Evolutionary conservation across 169 alveolate genomes (phyloP).

Genomic region (Eimeria tenella): DNA sequence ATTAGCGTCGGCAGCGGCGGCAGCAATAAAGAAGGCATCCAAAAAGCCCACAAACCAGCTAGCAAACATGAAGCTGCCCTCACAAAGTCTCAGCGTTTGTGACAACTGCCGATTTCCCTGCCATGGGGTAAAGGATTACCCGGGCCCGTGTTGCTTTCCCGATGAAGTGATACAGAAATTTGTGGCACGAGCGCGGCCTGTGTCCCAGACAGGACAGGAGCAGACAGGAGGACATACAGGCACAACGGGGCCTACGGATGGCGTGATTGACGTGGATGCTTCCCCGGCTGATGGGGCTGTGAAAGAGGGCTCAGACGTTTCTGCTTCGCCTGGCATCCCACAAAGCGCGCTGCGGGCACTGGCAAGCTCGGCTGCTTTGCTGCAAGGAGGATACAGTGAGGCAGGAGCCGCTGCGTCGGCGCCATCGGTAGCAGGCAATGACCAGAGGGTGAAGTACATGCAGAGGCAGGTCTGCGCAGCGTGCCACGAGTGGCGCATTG

Average conservation of each 20-base stretch:
- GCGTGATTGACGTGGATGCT: constrained; percentile 19
- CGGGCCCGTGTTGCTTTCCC: constrained; percentile 79
- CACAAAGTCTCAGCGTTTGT: constrained; percentile 66
- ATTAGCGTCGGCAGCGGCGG: constrained; percentile 70
- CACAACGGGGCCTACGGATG: neutral
- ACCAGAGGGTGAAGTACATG: constrained; percentile 67
- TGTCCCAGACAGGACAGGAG: constrained; percentile 41
- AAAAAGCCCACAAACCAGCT: constrained; percentile 76
- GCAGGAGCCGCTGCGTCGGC: constrained; percentile 27
- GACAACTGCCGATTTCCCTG: constrained; percentile 79
- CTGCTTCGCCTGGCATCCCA: constrained; percentile 59
- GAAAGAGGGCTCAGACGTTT: constrained; percentile 54
- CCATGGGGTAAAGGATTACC: constrained; percentile 78
- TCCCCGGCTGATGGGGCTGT: constrained; percentile 34
- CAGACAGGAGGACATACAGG: neutral
- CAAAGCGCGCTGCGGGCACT: constrained; percentile 63
- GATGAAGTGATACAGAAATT: constrained; percentile 69
- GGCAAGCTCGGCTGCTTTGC: constrained; percentile 60
- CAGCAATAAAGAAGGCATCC: constrained; percentile 71
- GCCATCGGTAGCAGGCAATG: constrained; percentile 53
- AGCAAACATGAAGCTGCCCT: constrained; percentile 79
- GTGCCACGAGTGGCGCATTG: constrained; percentile 78
- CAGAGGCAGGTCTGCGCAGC: constrained; percentile 78
- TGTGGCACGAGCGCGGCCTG: constrained; percentile 63
- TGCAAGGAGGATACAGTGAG: constrained; percentile 42